Base-by-base conservation (phyloP, 352 stramenopile genomes). In the Pythium myriotylum region DNA sequence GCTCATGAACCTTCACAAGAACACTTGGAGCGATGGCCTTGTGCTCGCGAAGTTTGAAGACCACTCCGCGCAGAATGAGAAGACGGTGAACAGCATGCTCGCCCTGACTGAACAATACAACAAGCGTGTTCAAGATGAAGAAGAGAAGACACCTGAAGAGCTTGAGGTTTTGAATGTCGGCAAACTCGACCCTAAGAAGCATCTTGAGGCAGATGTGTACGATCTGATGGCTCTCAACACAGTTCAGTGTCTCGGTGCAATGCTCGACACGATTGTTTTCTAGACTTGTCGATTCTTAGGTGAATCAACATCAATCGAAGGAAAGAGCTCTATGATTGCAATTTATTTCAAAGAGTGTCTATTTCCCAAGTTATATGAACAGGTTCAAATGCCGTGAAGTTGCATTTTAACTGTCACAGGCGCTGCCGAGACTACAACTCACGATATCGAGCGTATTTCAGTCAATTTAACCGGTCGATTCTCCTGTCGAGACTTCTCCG, bases 241-340 rank as follows among this genome's bases (percentile, higher is more conserved):
- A 65, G 94, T 99, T 51, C 97, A 99, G 83, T 98, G 94, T 71
- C 83, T 99, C 43, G 97, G 96, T 19, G 97, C 95, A 9, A 99
- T 99, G 96, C 84, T 99, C 33, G 92, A 99, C 86, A 99, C 97
- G 14, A 97, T 99, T 33, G 95, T 99, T 48, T 99, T 99, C 75
- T 99, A 96, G 29, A 35, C 29, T 10, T 35, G 29, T 37, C 12
- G 24, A 27, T 23, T 35, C 29, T 10, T 35, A 35, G 10, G 26
- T 16, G 22, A 32, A 27, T 51, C n/a, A 13, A 51, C 43, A 51
- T 33, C 22, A 14, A 48, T 35, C 45, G 19, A 56, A 22, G 19
- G 27, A 53, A 50, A 13, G 10, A 42, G 17, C 17, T 42, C 35
- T 42, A 32, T 14, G 16, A 29, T 19, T 22, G 3, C 33, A 9